Conservation (phyloP, 768 basidiomycete genomes). For the Scleroderma citrinum region DNA sequence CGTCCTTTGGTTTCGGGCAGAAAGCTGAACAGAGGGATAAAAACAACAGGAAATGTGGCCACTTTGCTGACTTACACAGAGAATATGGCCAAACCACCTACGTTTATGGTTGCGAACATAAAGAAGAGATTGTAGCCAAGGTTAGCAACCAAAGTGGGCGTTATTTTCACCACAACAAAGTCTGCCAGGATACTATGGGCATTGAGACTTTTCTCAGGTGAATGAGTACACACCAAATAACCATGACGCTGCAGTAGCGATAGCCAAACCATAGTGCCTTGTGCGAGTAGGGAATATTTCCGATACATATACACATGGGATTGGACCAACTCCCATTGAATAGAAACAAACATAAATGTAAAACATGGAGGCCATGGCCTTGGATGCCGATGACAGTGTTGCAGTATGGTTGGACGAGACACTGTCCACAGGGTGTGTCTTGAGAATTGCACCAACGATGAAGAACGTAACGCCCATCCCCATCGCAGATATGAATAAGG, state of each 20-base stretch:
- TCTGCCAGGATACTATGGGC: slow-evolving; percentile 41
- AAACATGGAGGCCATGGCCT: slow-evolving; percentile 82
- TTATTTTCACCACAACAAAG: slow-evolving; percentile 66
- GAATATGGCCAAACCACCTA: slow-evolving; percentile 61
- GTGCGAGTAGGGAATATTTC: slow-evolving; percentile 88
- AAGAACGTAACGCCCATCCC: slow-evolving; percentile 76
- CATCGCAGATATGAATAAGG: slow-evolving; percentile 61
- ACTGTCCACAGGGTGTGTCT: slow-evolving; percentile 52
- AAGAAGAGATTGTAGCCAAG: slow-evolving; percentile 70
- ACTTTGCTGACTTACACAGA: slow-evolving; percentile 41
- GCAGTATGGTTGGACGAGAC: slow-evolving; percentile 28
- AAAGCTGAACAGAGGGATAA: slow-evolving; percentile 26
- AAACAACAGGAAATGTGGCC: neutral
- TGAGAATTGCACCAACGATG: slow-evolving; percentile 75
- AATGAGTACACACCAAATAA: slow-evolving; percentile 56
- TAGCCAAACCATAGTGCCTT: slow-evolving; percentile 71
- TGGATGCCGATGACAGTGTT: slow-evolving; percentile 41
- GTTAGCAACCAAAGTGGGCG: slow-evolving; percentile 50
- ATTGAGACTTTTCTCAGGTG: slow-evolving; percentile 4
- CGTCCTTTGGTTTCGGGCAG: slow-evolving; percentile 61
- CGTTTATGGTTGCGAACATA: slow-evolving; percentile 67
- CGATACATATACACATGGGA: slow-evolving; percentile 64
- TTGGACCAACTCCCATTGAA: slow-evolving; percentile 81
- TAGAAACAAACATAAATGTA: slow-evolving; percentile 89
- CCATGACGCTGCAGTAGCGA: slow-evolving; percentile 79